phyloP scores from a whole-genome alignment of 768 basidiomycete genomes.

The Sporobolomyces phaffii region DNA sequence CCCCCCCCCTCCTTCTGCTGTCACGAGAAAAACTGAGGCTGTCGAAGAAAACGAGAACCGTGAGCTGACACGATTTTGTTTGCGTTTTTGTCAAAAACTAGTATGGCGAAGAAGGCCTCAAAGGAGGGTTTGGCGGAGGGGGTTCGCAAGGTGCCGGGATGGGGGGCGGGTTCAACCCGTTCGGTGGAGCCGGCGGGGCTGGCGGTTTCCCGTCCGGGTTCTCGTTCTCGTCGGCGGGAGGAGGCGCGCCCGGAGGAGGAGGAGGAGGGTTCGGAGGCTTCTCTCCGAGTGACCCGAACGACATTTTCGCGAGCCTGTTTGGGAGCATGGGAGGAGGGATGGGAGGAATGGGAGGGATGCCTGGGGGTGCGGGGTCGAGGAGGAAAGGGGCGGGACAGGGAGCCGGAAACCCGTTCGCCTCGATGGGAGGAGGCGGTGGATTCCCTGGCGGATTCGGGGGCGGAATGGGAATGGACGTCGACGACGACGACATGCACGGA shows the following conservation, averaged over 20 bases:
- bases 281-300: slow-evolving; percentile 71
- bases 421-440: slow-evolving; percentile 43
- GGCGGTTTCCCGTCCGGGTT: slow-evolving; percentile 47
- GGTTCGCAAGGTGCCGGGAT: slow-evolving; percentile 30
- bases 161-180: slow-evolving; percentile 38
- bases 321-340: slow-evolving; percentile 47
- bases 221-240: slow-evolving; percentile 48
- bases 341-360: slow-evolving; percentile 48
- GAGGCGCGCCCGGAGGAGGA: slow-evolving; percentile 37
- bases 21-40: slow-evolving; percentile 42
- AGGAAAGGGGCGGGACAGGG: not conserved
- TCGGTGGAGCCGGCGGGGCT: slow-evolving; percentile 27
- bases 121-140: slow-evolving; percentile 51
- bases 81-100: too few species aligned
- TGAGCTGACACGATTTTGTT: too few species aligned
- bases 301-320: slow-evolving; percentile 70
- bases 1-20: too few species aligned
- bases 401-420: slow-evolving; percentile 35
- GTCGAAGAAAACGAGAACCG: too few species aligned
- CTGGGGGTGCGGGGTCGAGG: slow-evolving; percentile 28
- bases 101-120: slow-evolving; percentile 90
- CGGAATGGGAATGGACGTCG: slow-evolving; percentile 39
- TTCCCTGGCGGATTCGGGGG: slow-evolving; percentile 32
- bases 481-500: slow-evolving; percentile 26
- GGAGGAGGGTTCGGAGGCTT: slow-evolving; percentile 55